A percentile compares a stretch with the other conserved stretches of the same genome.
phyloP scores from a whole-genome alignment of 2,329 filamentous ascomycete genomes.

The Stachybotrys chlorohalonatus region DNA sequence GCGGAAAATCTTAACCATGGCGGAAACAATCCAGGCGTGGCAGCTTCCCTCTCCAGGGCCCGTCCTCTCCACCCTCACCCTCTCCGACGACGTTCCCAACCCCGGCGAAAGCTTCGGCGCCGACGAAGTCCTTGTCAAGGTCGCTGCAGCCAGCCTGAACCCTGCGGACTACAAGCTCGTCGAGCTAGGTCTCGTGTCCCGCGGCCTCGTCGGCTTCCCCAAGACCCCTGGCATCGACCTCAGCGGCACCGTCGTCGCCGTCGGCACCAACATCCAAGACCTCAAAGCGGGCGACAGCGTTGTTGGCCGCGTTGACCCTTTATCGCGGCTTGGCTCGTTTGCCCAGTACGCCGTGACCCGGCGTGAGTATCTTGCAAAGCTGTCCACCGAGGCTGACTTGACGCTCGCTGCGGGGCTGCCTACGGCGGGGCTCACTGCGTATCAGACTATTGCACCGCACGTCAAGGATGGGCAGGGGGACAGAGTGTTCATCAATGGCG shows the following conservation, averaged over 20 bases:
- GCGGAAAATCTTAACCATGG: conserved; percentile 1
- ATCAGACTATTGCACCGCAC: conserved; percentile 36
- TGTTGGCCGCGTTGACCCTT: conserved; percentile 25
- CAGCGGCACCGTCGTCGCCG: conserved; percentile 34
- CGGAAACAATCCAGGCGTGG: conserved; percentile 19
- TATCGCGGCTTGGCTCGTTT: conserved; percentile 28
- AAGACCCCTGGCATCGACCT: conserved; percentile 41
- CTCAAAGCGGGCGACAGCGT: conserved; percentile 32
- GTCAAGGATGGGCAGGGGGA: conserved; percentile 34
- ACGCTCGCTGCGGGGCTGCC: conserved; percentile 33
- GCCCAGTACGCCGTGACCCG: conserved; percentile 30
- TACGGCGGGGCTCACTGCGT: conserved; percentile 38
- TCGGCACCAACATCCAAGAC: conserved; percentile 15
- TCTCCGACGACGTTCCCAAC: conserved; percentile 7
- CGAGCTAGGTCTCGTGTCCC: conserved; percentile 27
- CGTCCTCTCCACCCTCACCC: conserved; percentile 12
- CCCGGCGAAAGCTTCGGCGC: conserved; percentile 11
- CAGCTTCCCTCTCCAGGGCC: conserved; percentile 14
- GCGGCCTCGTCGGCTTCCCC: conserved; percentile 22
- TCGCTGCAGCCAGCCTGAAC: conserved; percentile 34
- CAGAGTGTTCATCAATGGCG: conserved; percentile 56
- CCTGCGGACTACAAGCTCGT: conserved; percentile 40
- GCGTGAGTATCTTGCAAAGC: conserved; percentile 20
- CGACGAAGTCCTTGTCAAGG: conserved; percentile 30
- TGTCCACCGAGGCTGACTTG: conserved; percentile 29